Conservation (phyloP, 345 rosid genomes). For the Raphanus sativus region DNA sequence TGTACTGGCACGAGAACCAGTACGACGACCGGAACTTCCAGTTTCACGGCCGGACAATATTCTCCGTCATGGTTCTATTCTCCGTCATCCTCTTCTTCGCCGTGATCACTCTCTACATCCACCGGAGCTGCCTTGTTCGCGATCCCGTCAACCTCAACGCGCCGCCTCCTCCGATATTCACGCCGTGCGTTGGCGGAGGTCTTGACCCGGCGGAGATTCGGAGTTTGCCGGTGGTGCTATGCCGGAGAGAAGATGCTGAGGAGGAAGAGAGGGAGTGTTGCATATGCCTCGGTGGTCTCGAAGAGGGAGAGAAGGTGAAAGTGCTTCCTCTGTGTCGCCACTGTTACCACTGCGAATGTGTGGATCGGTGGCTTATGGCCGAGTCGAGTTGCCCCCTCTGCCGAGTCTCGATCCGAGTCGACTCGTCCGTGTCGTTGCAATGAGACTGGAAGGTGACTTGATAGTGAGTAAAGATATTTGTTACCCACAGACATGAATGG, state of each 20-base stretch:
- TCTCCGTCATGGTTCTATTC: constrained; percentile 22
- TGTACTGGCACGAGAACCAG: constrained; percentile 40
- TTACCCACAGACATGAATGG: constrained; percentile 2
- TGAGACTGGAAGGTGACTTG: constrained; percentile 17
- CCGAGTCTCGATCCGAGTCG: constrained; percentile 44
- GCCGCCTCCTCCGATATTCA: neutral
- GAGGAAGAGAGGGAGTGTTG: constrained; percentile 50
- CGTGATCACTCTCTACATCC: constrained; percentile 36
- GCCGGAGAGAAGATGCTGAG: constrained; percentile 19
- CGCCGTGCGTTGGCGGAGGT: constrained; percentile 7
- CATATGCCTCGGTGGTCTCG: constrained; percentile 65
- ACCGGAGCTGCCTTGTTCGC: constrained; percentile 22
- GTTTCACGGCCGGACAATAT: constrained; percentile 27
- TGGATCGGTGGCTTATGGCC: constrained; percentile 61
- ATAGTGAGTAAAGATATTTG: constrained; percentile 23
- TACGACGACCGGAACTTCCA: constrained; percentile 32
- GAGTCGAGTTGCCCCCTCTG: constrained; percentile 78
- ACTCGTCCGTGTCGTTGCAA: constrained; percentile 18
- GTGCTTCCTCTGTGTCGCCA: constrained; percentile 64
- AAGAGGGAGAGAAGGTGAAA: constrained; percentile 70
- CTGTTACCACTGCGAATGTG: constrained; percentile 62
- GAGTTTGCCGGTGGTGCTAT: constrained; percentile 36
- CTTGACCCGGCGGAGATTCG: constrained; percentile 25
- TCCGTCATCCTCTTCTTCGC: constrained; percentile 25
- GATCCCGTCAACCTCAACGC: neutral